phyloP scores from a whole-genome alignment of 768 basidiomycete genomes.

The Pleurotus sapidus region DNA sequence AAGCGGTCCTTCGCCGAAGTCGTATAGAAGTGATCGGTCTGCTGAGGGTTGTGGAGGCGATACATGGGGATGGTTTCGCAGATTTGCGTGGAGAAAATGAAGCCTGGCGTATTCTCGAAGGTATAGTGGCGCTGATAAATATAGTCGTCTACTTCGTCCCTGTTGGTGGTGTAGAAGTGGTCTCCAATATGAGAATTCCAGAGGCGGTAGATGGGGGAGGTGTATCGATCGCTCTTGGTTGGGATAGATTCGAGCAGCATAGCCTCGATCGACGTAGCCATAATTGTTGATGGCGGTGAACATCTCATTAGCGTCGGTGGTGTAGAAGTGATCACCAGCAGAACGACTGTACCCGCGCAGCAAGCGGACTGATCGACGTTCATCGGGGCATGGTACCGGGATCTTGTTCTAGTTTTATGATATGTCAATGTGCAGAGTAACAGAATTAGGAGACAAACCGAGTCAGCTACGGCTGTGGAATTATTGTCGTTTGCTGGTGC shows the following conservation, averaged over 20 bases:
- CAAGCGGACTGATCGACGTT: neutral
- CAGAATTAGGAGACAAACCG: too few species aligned
- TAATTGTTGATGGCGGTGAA: neutral
- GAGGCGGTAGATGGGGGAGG: constrained; percentile 11
- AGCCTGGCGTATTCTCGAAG: constrained; percentile 6
- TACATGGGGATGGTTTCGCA: neutral
- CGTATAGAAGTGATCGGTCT: constrained; percentile 4
- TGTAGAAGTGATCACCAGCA: constrained; percentile 4
- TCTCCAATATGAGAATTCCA: constrained; percentile 8
- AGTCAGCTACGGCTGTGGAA: too few species aligned
- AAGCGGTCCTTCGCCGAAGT: neutral
- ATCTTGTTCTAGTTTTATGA: neutral
- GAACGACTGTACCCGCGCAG: neutral
- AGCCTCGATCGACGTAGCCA: neutral
- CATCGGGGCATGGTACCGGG: neutral
- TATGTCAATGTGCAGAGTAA: too few species aligned
- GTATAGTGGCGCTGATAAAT: constrained; percentile 1
- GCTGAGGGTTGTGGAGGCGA: neutral
- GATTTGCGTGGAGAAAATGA: constrained; percentile 7
- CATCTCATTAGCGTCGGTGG: constrained; percentile 1
- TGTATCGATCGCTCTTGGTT: constrained; percentile 6
- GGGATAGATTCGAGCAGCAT: constrained; percentile 4
- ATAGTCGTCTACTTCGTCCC: constrained; percentile 3
- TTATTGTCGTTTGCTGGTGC: too few species aligned
- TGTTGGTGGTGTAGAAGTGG: constrained; percentile 13